A percentile compares a stretch with the other conserved stretches of the same genome.
These are phyloP conservation scores for Pythium brassicae DNA, from an alignment of 352 stramenopile genomes.

Conservation along the genomic window DNA sequence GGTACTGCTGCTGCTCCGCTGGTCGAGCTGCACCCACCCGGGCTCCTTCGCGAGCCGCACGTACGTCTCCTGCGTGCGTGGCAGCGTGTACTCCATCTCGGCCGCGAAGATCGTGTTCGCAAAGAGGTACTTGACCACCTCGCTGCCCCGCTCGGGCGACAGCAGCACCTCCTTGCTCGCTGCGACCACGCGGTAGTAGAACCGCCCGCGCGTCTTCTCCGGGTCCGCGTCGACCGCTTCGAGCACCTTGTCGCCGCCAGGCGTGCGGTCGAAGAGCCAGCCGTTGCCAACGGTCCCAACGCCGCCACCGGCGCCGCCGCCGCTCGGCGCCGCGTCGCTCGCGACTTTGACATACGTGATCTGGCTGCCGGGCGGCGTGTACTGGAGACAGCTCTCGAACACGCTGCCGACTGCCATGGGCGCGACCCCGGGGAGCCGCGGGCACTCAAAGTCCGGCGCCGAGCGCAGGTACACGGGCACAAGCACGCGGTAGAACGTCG, in stretches of 20 bases:
- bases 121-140: slow-evolving; percentile 63
- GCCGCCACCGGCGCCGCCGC: slow-evolving; percentile 34
- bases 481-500: slow-evolving; percentile 76
- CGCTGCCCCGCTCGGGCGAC: slow-evolving; percentile 61
- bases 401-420: slow-evolving; percentile 64
- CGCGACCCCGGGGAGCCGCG: slow-evolving; percentile 57
- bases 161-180: slow-evolving; percentile 73
- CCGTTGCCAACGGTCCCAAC: too few species aligned
- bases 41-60: slow-evolving; percentile 75
- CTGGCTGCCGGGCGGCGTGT: slow-evolving; percentile 64
- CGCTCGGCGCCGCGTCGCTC: slow-evolving; percentile 32
- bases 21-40: slow-evolving; percentile 66
- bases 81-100: slow-evolving; percentile 81
- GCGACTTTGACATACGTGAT: slow-evolving; percentile 83
- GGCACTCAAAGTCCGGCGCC: slow-evolving; percentile 74
- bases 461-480: slow-evolving; percentile 63
- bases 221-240: slow-evolving; percentile 69
- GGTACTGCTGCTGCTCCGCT: slow-evolving; percentile 6
- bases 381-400: slow-evolving; percentile 76
- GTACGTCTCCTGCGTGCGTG: slow-evolving; percentile 66
- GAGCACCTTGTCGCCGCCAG: slow-evolving; percentile 58
- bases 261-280: slow-evolving; percentile 68
- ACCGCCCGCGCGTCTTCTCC: slow-evolving; percentile 78
- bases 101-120: slow-evolving; percentile 65
- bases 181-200: slow-evolving; percentile 71